phyloP scores from a whole-genome alignment of 768 basidiomycete species.

The Tricholoma terreum region DNA sequence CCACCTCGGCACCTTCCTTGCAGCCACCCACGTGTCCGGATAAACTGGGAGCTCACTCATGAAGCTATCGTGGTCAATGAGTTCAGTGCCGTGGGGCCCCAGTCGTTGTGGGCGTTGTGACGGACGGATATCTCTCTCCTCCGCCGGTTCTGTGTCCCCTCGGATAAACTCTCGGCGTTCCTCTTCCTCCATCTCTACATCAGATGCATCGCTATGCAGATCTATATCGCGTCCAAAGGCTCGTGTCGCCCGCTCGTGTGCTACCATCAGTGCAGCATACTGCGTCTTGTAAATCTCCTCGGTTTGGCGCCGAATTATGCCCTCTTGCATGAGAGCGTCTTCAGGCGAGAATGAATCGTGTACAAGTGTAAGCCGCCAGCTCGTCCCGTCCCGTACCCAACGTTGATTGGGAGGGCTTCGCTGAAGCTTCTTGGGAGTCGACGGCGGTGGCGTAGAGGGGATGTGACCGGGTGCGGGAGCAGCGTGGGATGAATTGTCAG shows the following conservation, averaged over 20 bases:
- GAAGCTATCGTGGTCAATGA: neutral
- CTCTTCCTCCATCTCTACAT: neutral
- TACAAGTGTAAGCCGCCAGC: neutral
- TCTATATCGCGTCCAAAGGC: neutral
- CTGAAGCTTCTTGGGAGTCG: slow-evolving; percentile 1
- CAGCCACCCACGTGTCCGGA: neutral
- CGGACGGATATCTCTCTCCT: neutral
- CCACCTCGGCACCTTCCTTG: neutral
- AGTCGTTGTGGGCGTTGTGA: neutral
- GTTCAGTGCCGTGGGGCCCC: slow-evolving; percentile 1
- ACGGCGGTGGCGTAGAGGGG: neutral
- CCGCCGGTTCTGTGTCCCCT: slow-evolving; percentile 2
- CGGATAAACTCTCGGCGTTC: neutral
- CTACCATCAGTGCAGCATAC: neutral
- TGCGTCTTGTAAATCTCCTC: neutral
- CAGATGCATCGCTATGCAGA: neutral
- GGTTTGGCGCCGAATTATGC: neutral
- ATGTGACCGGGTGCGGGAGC: neutral
- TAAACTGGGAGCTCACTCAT: neutral
- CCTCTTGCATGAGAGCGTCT: neutral
- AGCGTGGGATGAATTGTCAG: neutral
- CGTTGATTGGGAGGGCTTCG: neutral
- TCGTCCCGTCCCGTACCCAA: neutral
- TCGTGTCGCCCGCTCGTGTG: neutral
- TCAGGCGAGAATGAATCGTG: neutral